Evolutionary conservation across 345 rosid genomes (phyloP).

Genomic region (Arabis hirsuta): DNA sequence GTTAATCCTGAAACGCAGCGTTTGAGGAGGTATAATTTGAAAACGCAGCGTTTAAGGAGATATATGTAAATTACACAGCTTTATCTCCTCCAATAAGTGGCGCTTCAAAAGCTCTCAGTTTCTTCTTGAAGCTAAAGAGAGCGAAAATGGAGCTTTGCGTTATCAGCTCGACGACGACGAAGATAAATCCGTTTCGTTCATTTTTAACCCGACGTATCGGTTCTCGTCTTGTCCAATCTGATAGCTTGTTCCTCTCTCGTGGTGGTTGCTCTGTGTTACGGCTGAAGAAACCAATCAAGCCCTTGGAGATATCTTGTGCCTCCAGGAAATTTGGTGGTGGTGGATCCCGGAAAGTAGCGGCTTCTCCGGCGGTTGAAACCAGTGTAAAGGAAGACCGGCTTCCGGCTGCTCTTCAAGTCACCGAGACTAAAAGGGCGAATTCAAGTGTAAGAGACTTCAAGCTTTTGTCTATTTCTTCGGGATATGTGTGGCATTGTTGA

Average conservation of each 20-base stretch:
- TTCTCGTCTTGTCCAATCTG: slow-evolving; percentile 22
- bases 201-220: slow-evolving; percentile 22
- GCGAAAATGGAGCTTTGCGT: slow-evolving; percentile 70
- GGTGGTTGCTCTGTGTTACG: slow-evolving; percentile 41
- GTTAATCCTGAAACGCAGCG: no score
- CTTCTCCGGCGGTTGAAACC: slow-evolving; percentile 53
- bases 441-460: slow-evolving; percentile 61
- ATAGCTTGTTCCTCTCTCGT: slow-evolving; percentile 34
- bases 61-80: background rate
- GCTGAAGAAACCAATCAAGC: slow-evolving; percentile 35
- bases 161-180: slow-evolving; percentile 45
- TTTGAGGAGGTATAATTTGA: background rate
- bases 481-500: slow-evolving; percentile 10
- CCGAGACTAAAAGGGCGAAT: slow-evolving; percentile 62
- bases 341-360: slow-evolving; percentile 31
- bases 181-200: slow-evolving; percentile 35
- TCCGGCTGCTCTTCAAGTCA: slow-evolving; percentile 69
- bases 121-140: slow-evolving; percentile 11
- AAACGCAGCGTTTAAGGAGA: slow-evolving; percentile 17
- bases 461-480: background rate
- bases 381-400: slow-evolving; percentile 60
- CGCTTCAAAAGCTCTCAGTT: slow-evolving; percentile 19
- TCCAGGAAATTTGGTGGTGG: slow-evolving; percentile 47
- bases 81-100: slow-evolving; percentile 45
- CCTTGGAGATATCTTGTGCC: slow-evolving; percentile 41